Evolutionary conservation across 2,329 filamentous ascomycete species (phyloP).

Genomic region (Paecilomyces sp.): DNA sequence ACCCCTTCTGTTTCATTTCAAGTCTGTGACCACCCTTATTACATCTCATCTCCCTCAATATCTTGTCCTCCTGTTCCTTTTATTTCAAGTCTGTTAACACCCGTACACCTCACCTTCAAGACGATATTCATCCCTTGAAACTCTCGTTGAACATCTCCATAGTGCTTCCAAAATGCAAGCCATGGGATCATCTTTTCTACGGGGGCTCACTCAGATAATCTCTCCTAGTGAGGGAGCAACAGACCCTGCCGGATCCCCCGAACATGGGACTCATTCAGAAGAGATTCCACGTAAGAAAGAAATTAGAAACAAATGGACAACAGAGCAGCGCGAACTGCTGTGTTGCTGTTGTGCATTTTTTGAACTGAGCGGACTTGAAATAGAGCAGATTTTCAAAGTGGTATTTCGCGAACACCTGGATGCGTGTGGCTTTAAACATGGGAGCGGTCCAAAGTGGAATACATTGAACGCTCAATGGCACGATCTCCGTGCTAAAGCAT

Average conservation of each 20-base stretch:
- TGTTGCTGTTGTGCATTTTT: neutral
- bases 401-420: neutral
- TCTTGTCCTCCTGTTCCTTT: neutral
- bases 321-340: neutral
- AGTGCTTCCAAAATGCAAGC: neutral
- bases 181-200: neutral
- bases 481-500: neutral
- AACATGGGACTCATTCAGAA: neutral
- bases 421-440: neutral
- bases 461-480: neutral
- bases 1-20: too few relatives aligned
- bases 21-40: too few relatives aligned
- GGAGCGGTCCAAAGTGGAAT: neutral
- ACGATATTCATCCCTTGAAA: neutral
- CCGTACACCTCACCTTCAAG: neutral
- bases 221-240: neutral
- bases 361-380: neutral
- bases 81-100: neutral
- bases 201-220: neutral
- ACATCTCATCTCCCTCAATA: too few relatives aligned
- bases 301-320: neutral
- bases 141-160: neutral
- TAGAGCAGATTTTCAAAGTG: neutral
- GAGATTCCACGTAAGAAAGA: neutral
- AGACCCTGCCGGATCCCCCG: neutral